Percentiles rank a stretch among this genome's conserved stretches.
Conservation (phyloP, 164 flowering plant genomes). For the Cinnamomum chago region DNA sequence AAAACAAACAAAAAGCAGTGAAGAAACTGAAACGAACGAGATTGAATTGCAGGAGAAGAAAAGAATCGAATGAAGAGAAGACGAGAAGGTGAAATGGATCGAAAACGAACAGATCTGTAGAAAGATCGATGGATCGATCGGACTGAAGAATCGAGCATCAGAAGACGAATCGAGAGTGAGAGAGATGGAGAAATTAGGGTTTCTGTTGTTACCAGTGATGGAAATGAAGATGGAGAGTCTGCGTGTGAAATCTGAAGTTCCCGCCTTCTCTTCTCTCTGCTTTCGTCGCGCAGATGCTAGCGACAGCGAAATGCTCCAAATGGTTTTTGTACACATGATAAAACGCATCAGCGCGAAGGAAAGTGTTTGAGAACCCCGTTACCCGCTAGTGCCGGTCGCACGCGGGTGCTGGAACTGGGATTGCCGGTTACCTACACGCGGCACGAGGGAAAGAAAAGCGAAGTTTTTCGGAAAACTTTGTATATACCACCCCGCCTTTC, state of each 20-base stretch:
- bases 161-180: neutral
- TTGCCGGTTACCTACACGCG: neutral
- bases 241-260: neutral
- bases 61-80: neutral
- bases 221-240: neutral
- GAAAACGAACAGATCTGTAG: neutral
- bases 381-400: constrained; percentile 5
- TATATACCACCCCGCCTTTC: no score
- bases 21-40: neutral
- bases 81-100: neutral
- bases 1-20: neutral
- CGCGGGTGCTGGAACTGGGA: neutral
- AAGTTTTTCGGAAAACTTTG: no score
- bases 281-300: neutral
- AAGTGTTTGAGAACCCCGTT: no score
- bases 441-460: neutral
- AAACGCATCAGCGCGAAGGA: neutral
- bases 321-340: neutral
- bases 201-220: neutral
- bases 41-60: neutral
- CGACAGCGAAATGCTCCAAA: neutral
- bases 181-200: neutral
- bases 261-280: neutral
- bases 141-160: neutral
- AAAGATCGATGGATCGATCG: neutral